A percentile compares a stretch with the other conserved stretches of the same genome.
These are phyloP conservation scores for Stramenopiles sp. DNA, from an alignment of 352 stramenopile genomes.

Conservation along the genomic window DNA sequence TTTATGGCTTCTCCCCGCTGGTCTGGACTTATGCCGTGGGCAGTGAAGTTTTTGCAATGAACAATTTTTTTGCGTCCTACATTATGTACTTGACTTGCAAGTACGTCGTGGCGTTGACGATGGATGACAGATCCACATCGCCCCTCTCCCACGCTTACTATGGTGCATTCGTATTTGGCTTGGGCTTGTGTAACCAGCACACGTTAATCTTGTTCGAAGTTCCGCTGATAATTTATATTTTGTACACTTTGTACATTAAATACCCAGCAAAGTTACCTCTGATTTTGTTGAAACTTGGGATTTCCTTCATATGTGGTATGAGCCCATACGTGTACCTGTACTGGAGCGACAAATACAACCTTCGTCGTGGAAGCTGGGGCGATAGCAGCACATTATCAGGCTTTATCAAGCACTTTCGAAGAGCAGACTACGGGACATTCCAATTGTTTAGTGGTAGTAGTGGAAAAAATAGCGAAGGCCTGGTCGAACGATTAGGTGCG, in stretches of 20 bases:
- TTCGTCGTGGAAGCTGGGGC: conserved; percentile 71
- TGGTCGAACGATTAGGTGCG: conserved; percentile 40
- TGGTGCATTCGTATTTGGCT: conserved; percentile 62
- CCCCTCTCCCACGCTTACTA: conserved; percentile 26
- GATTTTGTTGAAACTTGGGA: background rate
- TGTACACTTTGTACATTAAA: conserved; percentile 28
- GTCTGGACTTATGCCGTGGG: conserved; percentile 79
- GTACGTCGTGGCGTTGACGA: conserved; percentile 25
- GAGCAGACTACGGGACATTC: conserved; percentile 79
- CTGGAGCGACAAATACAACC: conserved; percentile 35
- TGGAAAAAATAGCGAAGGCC: conserved; percentile 33
- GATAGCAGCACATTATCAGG: conserved; percentile 53
- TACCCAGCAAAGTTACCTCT: conserved; percentile 16
- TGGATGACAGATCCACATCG: too few species aligned
- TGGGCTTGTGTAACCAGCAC: conserved; percentile 87
- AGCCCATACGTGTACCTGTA: conserved; percentile 44
- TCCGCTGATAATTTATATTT: conserved; percentile 46
- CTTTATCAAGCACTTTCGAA: conserved; percentile 66
- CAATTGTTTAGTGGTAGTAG: conserved; percentile 51
- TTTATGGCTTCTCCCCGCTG: conserved; percentile 68
- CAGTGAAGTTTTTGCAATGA: conserved; percentile 86
- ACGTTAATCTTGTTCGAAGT: conserved; percentile 74
- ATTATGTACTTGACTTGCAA: conserved; percentile 44
- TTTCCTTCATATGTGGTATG: background rate
- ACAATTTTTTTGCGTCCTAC: conserved; percentile 66